Conservation (phyloP, 2,329 filamentous ascomycete genomes). For the Exophiala sideris region DNA sequence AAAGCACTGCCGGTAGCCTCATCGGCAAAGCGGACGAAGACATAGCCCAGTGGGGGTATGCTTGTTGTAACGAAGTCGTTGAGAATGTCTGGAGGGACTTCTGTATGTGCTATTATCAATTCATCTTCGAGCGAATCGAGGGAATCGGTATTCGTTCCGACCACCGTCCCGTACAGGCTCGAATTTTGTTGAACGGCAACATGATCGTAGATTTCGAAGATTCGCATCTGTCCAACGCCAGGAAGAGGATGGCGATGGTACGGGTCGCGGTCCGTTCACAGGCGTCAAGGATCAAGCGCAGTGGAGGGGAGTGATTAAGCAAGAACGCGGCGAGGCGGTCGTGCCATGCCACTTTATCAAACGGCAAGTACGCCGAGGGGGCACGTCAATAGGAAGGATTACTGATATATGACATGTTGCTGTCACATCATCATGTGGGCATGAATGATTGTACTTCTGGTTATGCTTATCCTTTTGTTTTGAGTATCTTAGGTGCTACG, state of each 20-base stretch:
- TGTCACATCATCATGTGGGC: no score
- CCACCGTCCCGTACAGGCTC: constrained; percentile 44
- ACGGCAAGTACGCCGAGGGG: no score
- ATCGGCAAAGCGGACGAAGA: constrained; percentile 44
- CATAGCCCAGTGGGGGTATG: constrained; percentile 49
- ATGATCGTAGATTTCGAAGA: constrained; percentile 36
- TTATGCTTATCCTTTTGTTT: no score
- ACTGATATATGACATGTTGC: no score
- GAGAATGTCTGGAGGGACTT: constrained; percentile 32
- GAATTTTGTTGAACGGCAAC: constrained; percentile 39
- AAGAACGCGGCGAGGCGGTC: no score
- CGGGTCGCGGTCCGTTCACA: neutral
- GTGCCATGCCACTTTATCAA: no score
- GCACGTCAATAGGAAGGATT: no score
- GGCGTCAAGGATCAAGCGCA: neutral
- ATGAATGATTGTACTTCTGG: no score
- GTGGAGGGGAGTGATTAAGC: no score
- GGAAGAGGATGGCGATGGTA: neutral
- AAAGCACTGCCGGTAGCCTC: constrained; percentile 41
- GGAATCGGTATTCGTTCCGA: constrained; percentile 32
- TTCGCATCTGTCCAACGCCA: constrained; percentile 20
- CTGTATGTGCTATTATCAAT: constrained; percentile 31
- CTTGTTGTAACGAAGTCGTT: constrained; percentile 20
- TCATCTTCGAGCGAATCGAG: constrained; percentile 34
- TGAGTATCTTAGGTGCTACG: no score